These are phyloP conservation scores for Ogataea methylovora DNA, from an alignment of 805 yeast species.

Conservation along the genomic window DNA sequence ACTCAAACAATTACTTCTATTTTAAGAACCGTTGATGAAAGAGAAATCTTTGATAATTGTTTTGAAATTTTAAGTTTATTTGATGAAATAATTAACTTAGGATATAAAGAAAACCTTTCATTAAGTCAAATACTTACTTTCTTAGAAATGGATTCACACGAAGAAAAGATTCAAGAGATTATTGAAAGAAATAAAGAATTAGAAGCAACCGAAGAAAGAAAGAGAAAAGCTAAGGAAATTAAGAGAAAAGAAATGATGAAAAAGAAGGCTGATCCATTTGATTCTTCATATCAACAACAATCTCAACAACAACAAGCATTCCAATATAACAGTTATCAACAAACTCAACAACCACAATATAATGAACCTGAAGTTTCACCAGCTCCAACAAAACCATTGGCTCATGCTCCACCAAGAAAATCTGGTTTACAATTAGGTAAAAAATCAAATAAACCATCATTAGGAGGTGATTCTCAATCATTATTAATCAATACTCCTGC, in stretches of 20 bases:
- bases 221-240: conserved; percentile 86
- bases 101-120: conserved; percentile 83
- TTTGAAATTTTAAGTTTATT: conserved; percentile 88
- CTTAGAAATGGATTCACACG: conserved; percentile 96
- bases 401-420: conserved; percentile 39
- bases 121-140: conserved; percentile 78
- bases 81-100: conserved; percentile 87
- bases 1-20: conserved; percentile 73
- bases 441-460: conserved; percentile 20
- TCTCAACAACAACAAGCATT: conserved; percentile 8
- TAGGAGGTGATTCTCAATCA: conserved; percentile 18
- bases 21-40: conserved; percentile 67
- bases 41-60: conserved; percentile 75
- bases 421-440: conserved; percentile 78
- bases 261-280: conserved; percentile 41
- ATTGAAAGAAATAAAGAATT: conserved; percentile 94
- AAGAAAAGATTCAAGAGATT: conserved; percentile 96
- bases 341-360: background rate
- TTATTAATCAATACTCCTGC: conserved; percentile 21
- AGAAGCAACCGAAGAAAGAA: conserved; percentile 96
- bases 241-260: conserved; percentile 71
- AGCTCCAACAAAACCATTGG: background rate
- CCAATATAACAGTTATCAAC: background rate
- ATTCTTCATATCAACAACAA: conserved; percentile 7
- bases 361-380: background rate